Conservation (phyloP, 75 land plant genomes). For the Picea sitchensis region DNA sequence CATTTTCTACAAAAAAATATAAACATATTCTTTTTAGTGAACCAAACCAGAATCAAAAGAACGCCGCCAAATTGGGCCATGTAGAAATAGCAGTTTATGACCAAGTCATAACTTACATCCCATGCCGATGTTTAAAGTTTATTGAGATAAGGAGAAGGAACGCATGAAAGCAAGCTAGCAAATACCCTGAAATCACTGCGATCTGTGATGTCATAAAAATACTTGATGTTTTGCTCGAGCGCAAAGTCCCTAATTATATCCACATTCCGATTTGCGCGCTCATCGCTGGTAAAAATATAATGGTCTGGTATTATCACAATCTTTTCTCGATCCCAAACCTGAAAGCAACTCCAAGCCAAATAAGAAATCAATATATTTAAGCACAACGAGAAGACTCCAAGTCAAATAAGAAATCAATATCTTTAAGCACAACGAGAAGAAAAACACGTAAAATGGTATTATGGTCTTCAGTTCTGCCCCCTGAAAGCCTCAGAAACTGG, state of each 20-base stretch:
- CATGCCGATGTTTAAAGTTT: background rate
- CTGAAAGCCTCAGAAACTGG: background rate
- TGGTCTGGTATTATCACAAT: conserved; percentile 95
- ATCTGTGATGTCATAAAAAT: conserved; percentile 93
- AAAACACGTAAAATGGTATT: background rate
- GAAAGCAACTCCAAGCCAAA: background rate
- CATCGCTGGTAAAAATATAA: conserved; percentile 92
- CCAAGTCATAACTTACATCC: background rate
- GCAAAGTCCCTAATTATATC: conserved; percentile 93
- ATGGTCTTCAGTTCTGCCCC: background rate
- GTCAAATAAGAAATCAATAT: too few relatives aligned
- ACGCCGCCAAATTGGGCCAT: background rate
- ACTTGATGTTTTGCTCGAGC: conserved; percentile 86
- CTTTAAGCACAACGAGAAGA: too few relatives aligned
- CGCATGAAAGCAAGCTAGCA: background rate
- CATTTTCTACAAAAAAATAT: background rate
- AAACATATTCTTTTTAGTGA: background rate
- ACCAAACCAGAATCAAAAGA: background rate
- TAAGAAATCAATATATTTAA: background rate
- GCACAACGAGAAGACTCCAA: too few relatives aligned
- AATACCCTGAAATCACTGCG: conserved; percentile 82
- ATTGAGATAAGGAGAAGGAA: background rate
- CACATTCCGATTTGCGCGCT: conserved; percentile 95
- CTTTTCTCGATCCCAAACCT: conserved; percentile 99
- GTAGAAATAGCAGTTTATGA: background rate